Evolutionary conservation across 768 basidiomycete genomes (phyloP).

Genomic region (Leccinum disarticulatum): DNA sequence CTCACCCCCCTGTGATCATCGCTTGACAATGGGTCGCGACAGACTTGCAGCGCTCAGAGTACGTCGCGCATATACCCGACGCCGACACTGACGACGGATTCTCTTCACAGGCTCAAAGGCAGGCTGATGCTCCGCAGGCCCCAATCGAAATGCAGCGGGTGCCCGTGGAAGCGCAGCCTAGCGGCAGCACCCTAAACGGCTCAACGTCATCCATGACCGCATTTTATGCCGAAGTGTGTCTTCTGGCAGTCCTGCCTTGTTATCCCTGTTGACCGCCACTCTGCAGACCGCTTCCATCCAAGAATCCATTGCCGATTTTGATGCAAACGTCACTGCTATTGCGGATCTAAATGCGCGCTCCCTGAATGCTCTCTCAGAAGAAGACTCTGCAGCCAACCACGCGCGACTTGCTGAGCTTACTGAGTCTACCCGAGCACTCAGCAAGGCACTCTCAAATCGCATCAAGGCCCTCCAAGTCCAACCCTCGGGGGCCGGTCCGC

Average conservation of each 20-base stretch:
- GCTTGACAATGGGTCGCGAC: slow-evolving; percentile 55
- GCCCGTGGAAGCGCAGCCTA: slow-evolving; percentile 1
- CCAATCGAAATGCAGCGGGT: slow-evolving; percentile 30
- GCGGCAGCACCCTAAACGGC: slow-evolving; percentile 1
- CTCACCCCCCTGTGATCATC: not conserved
- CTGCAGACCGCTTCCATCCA: slow-evolving; percentile 49
- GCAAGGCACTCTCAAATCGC: slow-evolving; percentile 55
- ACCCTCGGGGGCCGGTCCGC: slow-evolving; percentile 29
- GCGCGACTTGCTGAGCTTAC: slow-evolving; percentile 58
- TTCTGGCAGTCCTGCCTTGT: not conserved
- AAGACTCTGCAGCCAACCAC: slow-evolving; percentile 39
- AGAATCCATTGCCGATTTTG: slow-evolving; percentile 44
- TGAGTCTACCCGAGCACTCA: slow-evolving; percentile 57
- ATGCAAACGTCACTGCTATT: slow-evolving; percentile 45
- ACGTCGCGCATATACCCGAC: slow-evolving; percentile 42
- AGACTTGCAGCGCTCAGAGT: slow-evolving; percentile 86
- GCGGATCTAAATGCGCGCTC: slow-evolving; percentile 51
- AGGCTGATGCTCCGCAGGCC: slow-evolving; percentile 31
- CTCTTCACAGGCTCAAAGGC: slow-evolving; percentile 50
- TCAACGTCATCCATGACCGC: slow-evolving; percentile 29
- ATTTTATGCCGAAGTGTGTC: slow-evolving; percentile 35
- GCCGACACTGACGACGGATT: slow-evolving; percentile 24
- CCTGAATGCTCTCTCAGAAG: slow-evolving; percentile 49
- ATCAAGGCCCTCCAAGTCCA: slow-evolving; percentile 56
- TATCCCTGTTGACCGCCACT: not conserved